These are phyloP conservation scores for Puccinia polysora DNA, from an alignment of 1,284 basidiomycete genomes.

Conservation along the genomic window DNA sequence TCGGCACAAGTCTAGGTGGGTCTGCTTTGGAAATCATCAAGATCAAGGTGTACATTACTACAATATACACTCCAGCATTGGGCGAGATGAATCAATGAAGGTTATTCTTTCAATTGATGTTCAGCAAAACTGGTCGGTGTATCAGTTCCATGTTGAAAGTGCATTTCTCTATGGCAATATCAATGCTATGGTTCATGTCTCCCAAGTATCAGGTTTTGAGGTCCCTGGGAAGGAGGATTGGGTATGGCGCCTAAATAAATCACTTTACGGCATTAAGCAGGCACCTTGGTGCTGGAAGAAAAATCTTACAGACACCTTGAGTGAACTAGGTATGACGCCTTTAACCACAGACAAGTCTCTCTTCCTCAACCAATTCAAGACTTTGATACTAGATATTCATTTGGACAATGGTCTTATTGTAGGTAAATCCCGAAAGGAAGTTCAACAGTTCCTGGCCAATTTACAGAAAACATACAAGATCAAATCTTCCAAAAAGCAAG, in stretches of 20 bases:
- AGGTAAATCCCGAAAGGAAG: background rate
- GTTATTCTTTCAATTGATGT: background rate
- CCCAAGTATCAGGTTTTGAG: conserved; percentile 4
- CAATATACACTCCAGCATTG: background rate
- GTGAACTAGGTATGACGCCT: background rate
- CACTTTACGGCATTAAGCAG: conserved; percentile 22
- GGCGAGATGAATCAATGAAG: conserved; percentile 8
- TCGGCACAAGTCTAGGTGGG: conserved; percentile 8
- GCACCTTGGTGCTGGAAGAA: conserved; percentile 19
- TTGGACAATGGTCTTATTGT: conserved; percentile 27
- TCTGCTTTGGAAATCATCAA: conserved; percentile 27
- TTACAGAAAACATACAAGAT: background rate
- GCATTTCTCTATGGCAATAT: background rate
- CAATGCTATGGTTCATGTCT: background rate
- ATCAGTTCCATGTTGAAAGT: conserved; percentile 18
- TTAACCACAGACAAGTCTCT: background rate
- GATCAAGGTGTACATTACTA: background rate
- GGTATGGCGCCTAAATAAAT: conserved; percentile 13
- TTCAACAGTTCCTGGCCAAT: background rate
- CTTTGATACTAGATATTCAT: conserved; percentile 11
- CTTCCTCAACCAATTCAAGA: background rate
- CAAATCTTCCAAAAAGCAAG: background rate
- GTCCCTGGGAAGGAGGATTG: conserved; percentile 8
- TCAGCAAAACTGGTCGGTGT: background rate
- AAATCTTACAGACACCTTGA: background rate